Base-by-base conservation (phyloP, 1,139 yeast genomes). In the Yamadazyma aaseri region DNA sequence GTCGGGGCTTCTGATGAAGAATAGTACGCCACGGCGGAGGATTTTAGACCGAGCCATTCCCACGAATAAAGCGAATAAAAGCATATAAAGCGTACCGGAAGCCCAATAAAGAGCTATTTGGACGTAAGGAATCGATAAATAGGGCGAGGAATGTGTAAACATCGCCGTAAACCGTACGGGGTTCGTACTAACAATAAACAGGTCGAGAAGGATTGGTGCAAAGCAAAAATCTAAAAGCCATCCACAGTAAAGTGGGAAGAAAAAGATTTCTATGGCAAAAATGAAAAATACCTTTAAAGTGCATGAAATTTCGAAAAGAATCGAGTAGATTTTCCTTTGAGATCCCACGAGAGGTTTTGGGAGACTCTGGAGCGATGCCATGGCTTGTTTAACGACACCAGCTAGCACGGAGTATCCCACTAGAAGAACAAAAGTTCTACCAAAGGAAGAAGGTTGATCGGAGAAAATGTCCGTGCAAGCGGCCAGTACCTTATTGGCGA, bases 1-100 rank as follows among this genome's bases (percentile, higher is more conserved):
- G 47, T 90, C 96, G 2, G 97, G 96, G 20, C 95, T 89, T 44
- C 96, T 73, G 38, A 94, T 86, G 60, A 94, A 92, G 58, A 79
- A 92, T 28, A 92, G 65, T 3, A 87, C 96, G 5, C 98, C 99
- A 0, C 86, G 82, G 36, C 99, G 76, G 45, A 92, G 72, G 27
- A 89, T 80, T 36, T 67, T 63, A 27, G 73, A 65, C 43, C 98
- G 71, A 22, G 83, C 73, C 87, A 89, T 82, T 5, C 95, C 86
- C 24, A 92, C 90, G 59, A 79, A 92, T 32, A 84, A 63, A 1
- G 97, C 96, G 61, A 92, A 81, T 49, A 79, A 68, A 44, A 84
- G 80, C 97, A 94, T 90, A 61, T 87, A 92, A 14, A 73, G 49
- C 0, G 96, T 87, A 7, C 98, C 98, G 22, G 73, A 46, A 3